Evolutionary conservation across 306 rosid species (phyloP).

Genomic region (Ochetophila trinervis): DNA sequence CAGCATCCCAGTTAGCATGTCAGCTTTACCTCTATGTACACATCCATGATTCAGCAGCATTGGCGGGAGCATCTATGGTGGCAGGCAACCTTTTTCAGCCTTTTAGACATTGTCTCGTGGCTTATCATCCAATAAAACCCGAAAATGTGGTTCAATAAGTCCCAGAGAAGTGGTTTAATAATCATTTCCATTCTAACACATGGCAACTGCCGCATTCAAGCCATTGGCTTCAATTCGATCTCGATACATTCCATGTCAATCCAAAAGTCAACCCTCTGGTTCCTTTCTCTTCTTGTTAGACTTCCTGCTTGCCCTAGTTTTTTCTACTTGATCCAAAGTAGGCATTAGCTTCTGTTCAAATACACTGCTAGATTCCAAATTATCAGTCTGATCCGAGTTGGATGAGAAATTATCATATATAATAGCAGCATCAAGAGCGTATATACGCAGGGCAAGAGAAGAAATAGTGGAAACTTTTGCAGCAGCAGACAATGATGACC

Average conservation of each 20-base stretch:
- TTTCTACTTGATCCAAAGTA: conserved; percentile 59
- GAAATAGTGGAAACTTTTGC: conserved; percentile 78
- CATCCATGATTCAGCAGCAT: conserved; percentile 42
- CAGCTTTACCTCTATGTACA: conserved; percentile 89
- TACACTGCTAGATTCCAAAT: conserved; percentile 47
- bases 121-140: conserved; percentile 13
- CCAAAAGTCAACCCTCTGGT: conserved; percentile 52
- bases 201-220: conserved; percentile 17
- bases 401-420: conserved; percentile 62
- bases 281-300: conserved; percentile 87
- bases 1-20: conserved; percentile 80
- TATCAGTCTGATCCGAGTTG: conserved; percentile 46
- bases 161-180: conserved; percentile 19
- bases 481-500: conserved; percentile 98
- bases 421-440: conserved; percentile 90
- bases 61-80: conserved; percentile 31
- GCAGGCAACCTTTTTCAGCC: not conserved
- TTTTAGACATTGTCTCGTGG: not conserved
- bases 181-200: conserved; percentile 27
- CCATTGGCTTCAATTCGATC: conserved; percentile 30
- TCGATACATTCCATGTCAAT: conserved; percentile 20
- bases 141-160: conserved; percentile 2
- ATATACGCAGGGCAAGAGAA: conserved; percentile 84
- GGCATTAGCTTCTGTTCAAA: conserved; percentile 42
- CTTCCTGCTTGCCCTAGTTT: conserved; percentile 60